Percentiles rank a stretch among this genome's conserved stretches.
Conservation (phyloP, 129 eudicot genomes). For the Ambrosia artemisiifolia region DNA sequence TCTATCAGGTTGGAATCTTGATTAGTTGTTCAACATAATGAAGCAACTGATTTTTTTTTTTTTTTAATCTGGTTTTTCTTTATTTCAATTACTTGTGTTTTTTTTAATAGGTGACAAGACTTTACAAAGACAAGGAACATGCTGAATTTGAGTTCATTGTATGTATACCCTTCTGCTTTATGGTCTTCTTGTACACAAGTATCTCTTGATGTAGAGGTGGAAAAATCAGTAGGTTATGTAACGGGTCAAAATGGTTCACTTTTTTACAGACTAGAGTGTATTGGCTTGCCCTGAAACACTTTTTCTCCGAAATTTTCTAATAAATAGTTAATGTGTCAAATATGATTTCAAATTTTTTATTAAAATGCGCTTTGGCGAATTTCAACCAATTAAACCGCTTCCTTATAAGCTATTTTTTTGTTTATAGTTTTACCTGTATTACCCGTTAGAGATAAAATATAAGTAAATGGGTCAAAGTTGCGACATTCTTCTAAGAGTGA, state of each 20-base stretch:
- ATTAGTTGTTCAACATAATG: slow-evolving; percentile 1
- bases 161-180: slow-evolving; percentile 24
- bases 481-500: background rate
- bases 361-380: background rate
- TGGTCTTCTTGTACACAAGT: background rate
- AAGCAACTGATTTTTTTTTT: background rate
- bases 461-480: background rate
- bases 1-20: slow-evolving; percentile 57
- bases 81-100: background rate
- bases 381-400: background rate
- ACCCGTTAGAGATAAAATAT: background rate
- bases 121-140: slow-evolving; percentile 81
- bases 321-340: background rate
- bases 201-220: background rate
- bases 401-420: background rate
- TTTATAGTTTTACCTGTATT: background rate
- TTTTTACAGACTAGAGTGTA: background rate
- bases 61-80: slow-evolving; percentile 5
- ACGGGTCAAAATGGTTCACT: background rate
- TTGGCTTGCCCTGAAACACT: background rate
- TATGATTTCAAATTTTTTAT: background rate
- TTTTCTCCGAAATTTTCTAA: background rate
- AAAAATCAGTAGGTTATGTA: background rate
- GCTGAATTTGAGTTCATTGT: slow-evolving; percentile 93
- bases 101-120: slow-evolving; percentile 59